Evolutionary conservation across 2,329 filamentous ascomycete species (phyloP).

Genomic region (Xylaria sp.): DNA sequence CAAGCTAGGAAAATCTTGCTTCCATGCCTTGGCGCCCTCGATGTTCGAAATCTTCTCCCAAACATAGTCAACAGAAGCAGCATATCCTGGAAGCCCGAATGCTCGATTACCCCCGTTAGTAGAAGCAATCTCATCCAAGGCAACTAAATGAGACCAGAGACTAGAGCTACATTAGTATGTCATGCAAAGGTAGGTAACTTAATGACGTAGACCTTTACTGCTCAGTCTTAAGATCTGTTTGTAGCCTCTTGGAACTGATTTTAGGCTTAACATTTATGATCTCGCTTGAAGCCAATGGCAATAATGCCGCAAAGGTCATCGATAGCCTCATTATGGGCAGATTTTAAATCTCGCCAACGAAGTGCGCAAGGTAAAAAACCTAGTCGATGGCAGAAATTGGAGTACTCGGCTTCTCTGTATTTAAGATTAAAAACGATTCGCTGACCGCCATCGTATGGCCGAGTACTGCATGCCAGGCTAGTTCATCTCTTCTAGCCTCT

Average conservation of each 20-base stretch:
- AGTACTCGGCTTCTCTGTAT: neutral
- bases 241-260: slow-evolving; percentile 16
- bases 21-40: slow-evolving; percentile 23
- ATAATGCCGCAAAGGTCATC: neutral
- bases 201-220: neutral
- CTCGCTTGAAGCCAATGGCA: slow-evolving; percentile 5
- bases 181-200: no score
- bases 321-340: neutral
- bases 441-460: neutral
- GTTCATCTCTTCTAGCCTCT: neutral
- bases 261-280: neutral
- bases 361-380: neutral
- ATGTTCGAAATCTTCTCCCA: slow-evolving; percentile 22
- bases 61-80: slow-evolving; percentile 31
- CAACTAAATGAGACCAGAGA: slow-evolving; percentile 27
- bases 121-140: slow-evolving; percentile 23
- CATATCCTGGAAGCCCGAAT: slow-evolving; percentile 27
- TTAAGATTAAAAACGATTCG: neutral
- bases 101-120: slow-evolving; percentile 26
- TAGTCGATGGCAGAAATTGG: neutral
- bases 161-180: neutral
- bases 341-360: neutral
- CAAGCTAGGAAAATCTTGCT: slow-evolving; percentile 27
- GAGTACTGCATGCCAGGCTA: neutral
- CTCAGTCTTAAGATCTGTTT: slow-evolving; percentile 17